A percentile compares a stretch with the other conserved stretches of the same genome.
These are phyloP conservation scores for Linnemannia elongata DNA, from an alignment of 192 early-diverging fungal genomes.

Conservation along the genomic window DNA sequence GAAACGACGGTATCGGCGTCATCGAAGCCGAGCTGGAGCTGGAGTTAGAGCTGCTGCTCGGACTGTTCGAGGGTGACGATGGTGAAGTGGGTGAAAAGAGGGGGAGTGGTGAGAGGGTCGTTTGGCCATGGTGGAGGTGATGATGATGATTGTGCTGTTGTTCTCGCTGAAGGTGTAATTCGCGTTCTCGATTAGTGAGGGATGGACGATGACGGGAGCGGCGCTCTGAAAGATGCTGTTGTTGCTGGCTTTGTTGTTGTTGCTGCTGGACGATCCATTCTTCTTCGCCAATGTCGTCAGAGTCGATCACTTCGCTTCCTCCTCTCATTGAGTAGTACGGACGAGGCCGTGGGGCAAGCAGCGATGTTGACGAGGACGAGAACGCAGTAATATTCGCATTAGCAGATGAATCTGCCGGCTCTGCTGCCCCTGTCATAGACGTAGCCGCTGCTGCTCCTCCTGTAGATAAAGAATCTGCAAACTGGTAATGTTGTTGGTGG, in stretches of 20 bases:
- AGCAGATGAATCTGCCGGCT: not conserved
- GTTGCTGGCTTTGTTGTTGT: not conserved
- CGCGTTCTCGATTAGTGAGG: not conserved
- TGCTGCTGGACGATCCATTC: not conserved
- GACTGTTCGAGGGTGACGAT: not conserved
- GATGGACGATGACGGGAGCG: not conserved
- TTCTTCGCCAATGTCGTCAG: not conserved
- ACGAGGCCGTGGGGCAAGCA: not conserved
- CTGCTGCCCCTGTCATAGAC: not conserved
- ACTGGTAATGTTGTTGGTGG: not conserved
- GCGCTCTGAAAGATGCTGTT: not conserved
- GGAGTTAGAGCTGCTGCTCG: too few relatives aligned
- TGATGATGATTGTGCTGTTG: not conserved
- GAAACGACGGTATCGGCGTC: conserved; percentile 15
- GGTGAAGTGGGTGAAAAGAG: not conserved
- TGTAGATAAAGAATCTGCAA: not conserved
- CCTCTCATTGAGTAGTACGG: not conserved
- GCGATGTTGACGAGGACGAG: not conserved
- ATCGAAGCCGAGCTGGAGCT: not conserved
- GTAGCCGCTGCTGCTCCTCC: not conserved
- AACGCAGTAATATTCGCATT: not conserved
- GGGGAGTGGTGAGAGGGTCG: not conserved
- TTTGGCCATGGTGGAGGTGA: not conserved
- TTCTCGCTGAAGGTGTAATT: not conserved
- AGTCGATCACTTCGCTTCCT: not conserved